Evolutionary conservation across 345 rosid species (phyloP), one percentile per base, ranked within the genome.

Genomic region (Xanthoceras sorbifolium): DNA sequence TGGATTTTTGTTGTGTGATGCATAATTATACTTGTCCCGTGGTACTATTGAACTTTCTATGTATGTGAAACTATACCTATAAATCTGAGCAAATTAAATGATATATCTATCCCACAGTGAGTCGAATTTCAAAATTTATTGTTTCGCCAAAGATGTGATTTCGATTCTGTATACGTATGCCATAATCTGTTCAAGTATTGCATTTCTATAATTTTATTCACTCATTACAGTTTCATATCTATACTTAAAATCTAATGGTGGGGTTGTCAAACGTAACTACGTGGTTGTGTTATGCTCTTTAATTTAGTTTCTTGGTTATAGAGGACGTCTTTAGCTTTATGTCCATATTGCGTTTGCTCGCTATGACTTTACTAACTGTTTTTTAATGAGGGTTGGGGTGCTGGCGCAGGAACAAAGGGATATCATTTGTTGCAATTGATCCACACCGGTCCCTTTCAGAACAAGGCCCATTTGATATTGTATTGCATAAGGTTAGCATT

Each of bases 391-490:
- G 42, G 50, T 15, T 25, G 40, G 73, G 34, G 28, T 52, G 76
- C 36, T 42, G 46, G 46, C 46, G 10, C 80, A 84, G 86, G 81
- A 84, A 84, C 26, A 84, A 84, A 73, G 96, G 96, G 65, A 91
- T 91, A 63, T 67, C 82, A 18, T 91, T 91, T 87, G 92, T 91
- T 64, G 90, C 93, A 6, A 91, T 91, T 72, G 96, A 91, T 85
- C 93, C 83, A 73, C 85, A 70, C 75, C 84, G 84, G 74, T 85
- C 96, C 20, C 93, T 91, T 69, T 86, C 91, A n/a, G 96, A 91
- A 52, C 96, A 91, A 81, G 97, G 97, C 38, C 97, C 93, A 80
- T 91, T 91, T 76, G 97, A 91, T 79, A 85, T 91, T 77, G 91
- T 91, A 46, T 75, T 91, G 84, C 93, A 91, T 42, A 91, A 91